Percentiles rank a stretch among this genome's conserved stretches.
phyloP scores from a whole-genome alignment of 1,284 basidiomycete genomes.

The Laetiporus sulphureus region DNA sequence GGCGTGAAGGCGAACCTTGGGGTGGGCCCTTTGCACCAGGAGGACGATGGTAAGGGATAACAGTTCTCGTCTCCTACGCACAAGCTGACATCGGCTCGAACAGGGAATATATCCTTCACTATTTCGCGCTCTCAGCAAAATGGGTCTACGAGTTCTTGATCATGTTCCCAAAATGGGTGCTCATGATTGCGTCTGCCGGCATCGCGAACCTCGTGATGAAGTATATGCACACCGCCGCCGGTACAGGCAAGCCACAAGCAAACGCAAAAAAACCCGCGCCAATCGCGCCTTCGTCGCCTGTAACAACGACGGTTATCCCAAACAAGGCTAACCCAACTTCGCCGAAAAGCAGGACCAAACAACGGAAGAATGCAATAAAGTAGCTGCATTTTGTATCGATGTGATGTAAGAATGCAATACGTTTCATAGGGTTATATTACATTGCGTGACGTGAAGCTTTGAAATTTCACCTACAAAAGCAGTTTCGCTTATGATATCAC shows the following conservation, averaged over 20 bases:
- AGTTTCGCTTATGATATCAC: no score
- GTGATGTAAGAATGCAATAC: no score
- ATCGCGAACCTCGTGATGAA: constrained; percentile 53
- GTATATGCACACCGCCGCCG: constrained; percentile 38
- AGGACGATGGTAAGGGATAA: constrained; percentile 57
- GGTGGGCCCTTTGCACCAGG: constrained; percentile 57
- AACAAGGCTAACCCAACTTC: constrained; percentile 1
- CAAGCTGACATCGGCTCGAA: constrained; percentile 1
- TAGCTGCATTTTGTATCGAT: no score
- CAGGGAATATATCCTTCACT: constrained; percentile 67
- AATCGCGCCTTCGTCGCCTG: neutral
- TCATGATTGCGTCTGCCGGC: constrained; percentile 51
- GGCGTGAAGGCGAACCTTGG: constrained; percentile 57
- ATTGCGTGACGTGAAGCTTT: no score
- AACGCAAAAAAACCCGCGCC: neutral
- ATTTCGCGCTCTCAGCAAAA: constrained; percentile 43
- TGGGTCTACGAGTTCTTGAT: constrained; percentile 43
- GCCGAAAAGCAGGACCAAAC: constrained; percentile 16
- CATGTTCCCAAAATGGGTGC: constrained; percentile 50
- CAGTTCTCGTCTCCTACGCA: constrained; percentile 4
- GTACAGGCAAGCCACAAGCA: constrained; percentile 4
- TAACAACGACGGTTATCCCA: neutral
- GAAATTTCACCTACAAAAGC: no score
- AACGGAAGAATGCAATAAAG: constrained; percentile 20
- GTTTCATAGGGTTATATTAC: no score